Conservation (phyloP, 2,329 filamentous ascomycete genomes). For the Alternaria sp. region DNA sequence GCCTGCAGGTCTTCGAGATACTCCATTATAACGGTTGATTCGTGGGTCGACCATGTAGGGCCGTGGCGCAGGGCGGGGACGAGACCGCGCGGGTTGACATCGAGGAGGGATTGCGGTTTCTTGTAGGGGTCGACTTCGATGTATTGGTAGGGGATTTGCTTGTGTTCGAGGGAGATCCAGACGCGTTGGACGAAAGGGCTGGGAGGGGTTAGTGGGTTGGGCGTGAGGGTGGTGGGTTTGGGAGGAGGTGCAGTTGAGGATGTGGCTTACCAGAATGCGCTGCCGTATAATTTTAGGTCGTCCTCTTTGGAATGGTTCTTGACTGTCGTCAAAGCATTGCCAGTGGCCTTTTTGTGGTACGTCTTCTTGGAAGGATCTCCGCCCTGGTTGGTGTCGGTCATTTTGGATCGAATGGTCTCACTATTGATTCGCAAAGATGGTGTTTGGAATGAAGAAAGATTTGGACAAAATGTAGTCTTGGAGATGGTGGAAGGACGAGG, state of each 20-base stretch:
- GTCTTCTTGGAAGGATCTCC: constrained; percentile 65
- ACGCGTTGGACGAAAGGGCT: constrained; percentile 86
- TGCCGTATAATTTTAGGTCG: constrained; percentile 78
- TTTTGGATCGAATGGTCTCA: constrained; percentile 36
- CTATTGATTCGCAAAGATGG: background rate
- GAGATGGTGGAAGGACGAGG: background rate
- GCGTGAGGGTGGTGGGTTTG: constrained; percentile 17
- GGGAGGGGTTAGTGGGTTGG: constrained; percentile 13
- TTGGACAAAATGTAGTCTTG: background rate
- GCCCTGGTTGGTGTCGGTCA: constrained; percentile 57
- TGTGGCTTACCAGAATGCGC: constrained; percentile 75
- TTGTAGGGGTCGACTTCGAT: constrained; percentile 83
- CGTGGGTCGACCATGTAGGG: constrained; percentile 77
- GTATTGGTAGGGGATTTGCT: constrained; percentile 81
- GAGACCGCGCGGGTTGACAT: constrained; percentile 76
- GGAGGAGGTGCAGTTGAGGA: background rate
- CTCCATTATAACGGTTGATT: constrained; percentile 83
- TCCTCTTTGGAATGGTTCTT: constrained; percentile 73
- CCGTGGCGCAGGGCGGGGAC: constrained; percentile 80
- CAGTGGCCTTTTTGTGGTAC: constrained; percentile 74
- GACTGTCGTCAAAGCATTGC: constrained; percentile 71
- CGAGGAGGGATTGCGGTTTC: constrained; percentile 72
- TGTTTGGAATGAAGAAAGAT: background rate
- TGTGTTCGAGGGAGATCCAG: constrained; percentile 86
- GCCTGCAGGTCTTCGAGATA: constrained; percentile 80